Conservation (phyloP, 139 green algal genomes). For the Tetraselmis chui region DNA sequence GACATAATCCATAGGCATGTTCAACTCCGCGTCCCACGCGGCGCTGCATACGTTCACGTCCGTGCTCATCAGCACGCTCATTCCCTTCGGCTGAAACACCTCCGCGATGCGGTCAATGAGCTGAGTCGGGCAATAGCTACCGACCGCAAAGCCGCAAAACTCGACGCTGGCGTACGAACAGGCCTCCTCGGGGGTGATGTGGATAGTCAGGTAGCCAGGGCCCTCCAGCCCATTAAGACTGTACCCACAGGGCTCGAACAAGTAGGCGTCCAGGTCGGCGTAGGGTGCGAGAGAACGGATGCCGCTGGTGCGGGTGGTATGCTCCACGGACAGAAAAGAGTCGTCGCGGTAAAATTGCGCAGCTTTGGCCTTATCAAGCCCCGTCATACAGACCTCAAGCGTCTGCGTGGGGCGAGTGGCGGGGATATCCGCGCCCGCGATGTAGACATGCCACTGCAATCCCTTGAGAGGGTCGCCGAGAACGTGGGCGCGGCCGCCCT, state of each 20-base stretch:
- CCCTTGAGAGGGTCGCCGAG: slow-evolving; percentile 72
- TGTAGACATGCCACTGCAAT: slow-evolving; percentile 92
- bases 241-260: slow-evolving; percentile 99
- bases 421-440: slow-evolving; percentile 41
- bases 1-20: slow-evolving; percentile 27
- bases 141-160: slow-evolving; percentile 56
- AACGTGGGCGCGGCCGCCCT: slow-evolving; percentile 62
- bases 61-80: slow-evolving; percentile 30
- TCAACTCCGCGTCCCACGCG: not conserved
- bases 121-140: slow-evolving; percentile 16
- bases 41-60: not conserved
- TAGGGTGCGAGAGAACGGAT: slow-evolving; percentile 68
- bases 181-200: slow-evolving; percentile 92
- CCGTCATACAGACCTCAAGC: slow-evolving; percentile 95
- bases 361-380: slow-evolving; percentile 52
- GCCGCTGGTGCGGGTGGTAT: slow-evolving; percentile 52
- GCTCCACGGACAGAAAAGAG: slow-evolving; percentile 48
- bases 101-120: slow-evolving; percentile 31
- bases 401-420: slow-evolving; percentile 47
- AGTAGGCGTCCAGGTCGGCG: slow-evolving; percentile 88
- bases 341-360: slow-evolving; percentile 67
- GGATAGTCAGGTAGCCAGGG: slow-evolving; percentile 83
- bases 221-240: slow-evolving; percentile 88
- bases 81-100: slow-evolving; percentile 48
- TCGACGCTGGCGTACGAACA: slow-evolving; percentile 92